Evolutionary conservation across 306 rosid species (phyloP), one percentile per base, ranked within the genome.

Genomic region (Cucurbita maxima): DNA sequence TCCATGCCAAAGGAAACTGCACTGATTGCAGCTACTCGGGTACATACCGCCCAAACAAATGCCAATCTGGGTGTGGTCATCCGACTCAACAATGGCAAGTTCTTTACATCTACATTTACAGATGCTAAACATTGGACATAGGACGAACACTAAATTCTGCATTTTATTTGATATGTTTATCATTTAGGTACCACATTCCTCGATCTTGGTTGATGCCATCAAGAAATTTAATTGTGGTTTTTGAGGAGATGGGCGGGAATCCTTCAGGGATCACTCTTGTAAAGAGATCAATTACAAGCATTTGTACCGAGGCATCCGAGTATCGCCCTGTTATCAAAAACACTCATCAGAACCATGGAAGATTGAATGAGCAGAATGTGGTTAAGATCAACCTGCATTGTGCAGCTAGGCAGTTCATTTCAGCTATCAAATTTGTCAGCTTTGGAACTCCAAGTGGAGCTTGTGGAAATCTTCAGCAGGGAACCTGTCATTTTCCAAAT

Each of bases 71-170:
- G 71, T 93, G 98, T 47, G 87, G 87, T 74, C 62, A 79, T 52
- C 96, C 97, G 41, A 83, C 98, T 22, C 98, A 90, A 62, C 83
- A 82, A 84, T 88, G 98, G 98, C 89, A 85, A 78, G 53, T 72
- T 74, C 45, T 56, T 70, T 0, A 63, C 8, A 43, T 14, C n/a
- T 45, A 8, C 44, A 16, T 41, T 38, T 40, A 11, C 68, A 56
- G 58, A 51, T 36, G 10, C 45, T 15, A 30, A 15, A 30, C 50
- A 37, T 7, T 19, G 38, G 13, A 72, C 25, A 19, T 11, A 22
- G 7, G 51, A 38, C n/a, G 15, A 57, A 37, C 47, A 48, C 18
- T 41, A 30, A 4, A 7, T 40, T 9, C 48, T 58, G 16, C 45
- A 51, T 67, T 38, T 60, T 12, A 13, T 67, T 25, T 41, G 47